Evolutionary conservation across 2,329 filamentous ascomycete genomes (phyloP), one percentile per base, ranked within the genome.

Genomic region (Podosphaera xanthii): DNA sequence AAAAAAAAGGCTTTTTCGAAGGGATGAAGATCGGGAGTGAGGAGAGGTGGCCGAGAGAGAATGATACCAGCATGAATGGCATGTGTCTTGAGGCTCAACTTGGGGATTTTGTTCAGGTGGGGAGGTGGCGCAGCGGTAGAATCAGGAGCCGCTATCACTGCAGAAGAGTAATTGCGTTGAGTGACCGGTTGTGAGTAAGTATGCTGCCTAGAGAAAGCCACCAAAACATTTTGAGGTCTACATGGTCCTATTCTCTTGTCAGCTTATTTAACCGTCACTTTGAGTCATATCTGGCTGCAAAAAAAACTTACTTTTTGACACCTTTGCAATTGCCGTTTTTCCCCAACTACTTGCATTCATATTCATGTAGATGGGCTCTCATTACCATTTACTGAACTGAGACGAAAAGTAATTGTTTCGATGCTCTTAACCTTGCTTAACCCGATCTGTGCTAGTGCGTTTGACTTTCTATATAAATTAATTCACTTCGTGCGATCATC

Each of bases 1-100:
- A 98, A 89, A 76, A 85, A 95, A 74, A 85, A 97, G 63, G 91
- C 78, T 69, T 88, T 86, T 72, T 98, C 92, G 72, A 98, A 97
- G 10, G 87, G 77, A 40, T 86, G 86, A 59, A 91, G 82, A 62
- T 84, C 77, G 64, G 86, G 84, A 34, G 92, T 97, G 67, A 98
- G 77, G 61, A 94, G 76, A 5, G 92, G 92, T 55, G 92, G 81
- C 35, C 92, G 87, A 53, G 89, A 92, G 63, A 98, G 81, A 65
- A 97, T 81, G 61, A 96, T 77, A 63, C 87, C 86, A 60, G 82
- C 77, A 64, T 77, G 73, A 68, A 78, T 71, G 64, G 69, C 70
- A 72, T 56, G 53, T 22, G 53, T 56, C n/a, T 56, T 40, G 35
- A 34, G 30, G 35, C 53, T 56, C 34, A 53, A 2, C 2, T 5